Conservation (phyloP, 495 filamentous ascomycete genomes). For the Aspergillus indologenus region DNA sequence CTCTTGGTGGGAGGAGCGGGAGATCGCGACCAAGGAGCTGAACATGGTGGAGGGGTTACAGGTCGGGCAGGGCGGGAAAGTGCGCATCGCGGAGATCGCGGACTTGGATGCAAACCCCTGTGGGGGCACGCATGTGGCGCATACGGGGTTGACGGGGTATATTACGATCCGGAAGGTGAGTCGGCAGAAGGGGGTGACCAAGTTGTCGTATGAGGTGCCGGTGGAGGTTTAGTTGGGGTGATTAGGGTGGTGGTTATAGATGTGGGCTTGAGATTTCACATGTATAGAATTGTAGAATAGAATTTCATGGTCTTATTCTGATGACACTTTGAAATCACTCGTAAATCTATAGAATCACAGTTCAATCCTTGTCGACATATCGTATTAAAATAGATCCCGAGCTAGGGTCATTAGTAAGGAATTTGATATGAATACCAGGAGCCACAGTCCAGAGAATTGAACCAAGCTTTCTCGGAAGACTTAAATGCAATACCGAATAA, state of each 20-base stretch:
- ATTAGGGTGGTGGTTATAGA: too few relatives aligned
- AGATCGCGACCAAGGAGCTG: constrained; percentile 25
- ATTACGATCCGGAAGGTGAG: constrained; percentile 59
- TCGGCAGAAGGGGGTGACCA: constrained; percentile 55
- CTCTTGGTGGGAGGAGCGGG: constrained; percentile 54
- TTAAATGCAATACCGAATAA: too few relatives aligned
- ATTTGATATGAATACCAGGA: too few relatives aligned
- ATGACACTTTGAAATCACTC: too few relatives aligned
- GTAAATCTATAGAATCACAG: too few relatives aligned
- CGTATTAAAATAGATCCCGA: too few relatives aligned
- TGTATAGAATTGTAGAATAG: not conserved
- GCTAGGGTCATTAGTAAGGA: too few relatives aligned
- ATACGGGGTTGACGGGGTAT: constrained; percentile 48
- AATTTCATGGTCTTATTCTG: too few relatives aligned
- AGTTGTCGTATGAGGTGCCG: constrained; percentile 51
- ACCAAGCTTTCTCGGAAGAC: too few relatives aligned
- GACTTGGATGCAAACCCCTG: constrained; percentile 61
- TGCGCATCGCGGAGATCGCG: constrained; percentile 53
- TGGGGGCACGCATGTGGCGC: constrained; percentile 61
- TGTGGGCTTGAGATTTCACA: not conserved
- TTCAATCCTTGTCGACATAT: too few relatives aligned
- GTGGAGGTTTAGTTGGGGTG: constrained; percentile 3
- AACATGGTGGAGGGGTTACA: constrained; percentile 31
- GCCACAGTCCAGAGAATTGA: too few relatives aligned
- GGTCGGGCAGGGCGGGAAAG: constrained; percentile 45